Evolutionary conservation across 805 yeast species (phyloP), one percentile per base, ranked within the genome.

Genomic region (Cyberlindnera sargentensis): DNA sequence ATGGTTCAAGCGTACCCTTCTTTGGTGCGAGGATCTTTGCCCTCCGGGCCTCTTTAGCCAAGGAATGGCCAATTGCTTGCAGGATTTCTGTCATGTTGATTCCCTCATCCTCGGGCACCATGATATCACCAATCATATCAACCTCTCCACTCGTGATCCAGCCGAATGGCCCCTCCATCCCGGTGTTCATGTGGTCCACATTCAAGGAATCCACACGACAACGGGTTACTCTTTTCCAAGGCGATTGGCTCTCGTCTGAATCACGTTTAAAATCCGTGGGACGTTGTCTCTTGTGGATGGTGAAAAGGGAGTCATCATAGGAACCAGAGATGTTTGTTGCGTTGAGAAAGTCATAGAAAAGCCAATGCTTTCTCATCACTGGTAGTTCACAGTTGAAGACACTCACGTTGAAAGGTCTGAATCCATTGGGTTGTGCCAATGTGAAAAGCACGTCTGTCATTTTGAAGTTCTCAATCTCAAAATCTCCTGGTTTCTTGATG

Each of bases 101-200:
- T 35, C 73, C 78, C 31, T 76, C 75, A 41, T 77, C 80, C 38
- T 77, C 76, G 0, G 95, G 95, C 3, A 89, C 80, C 73, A 82
- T 77, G 15, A 91, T 78, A 58, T 93, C 97, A 6, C 96, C 97
- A 49, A 87, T 67, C 81, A 93, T 82, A 62, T 93, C 97, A 24
- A 91, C 98, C 41, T 80, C 80, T 10, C 99, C 99, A 48, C 77
- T 74, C 5, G 87, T 80, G 44, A 93, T 91, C 99, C 99, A 93
- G 6, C 98, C 97, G 63, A 93, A 88, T 9, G 98, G 96, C 0
- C 99, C 99, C 43, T 81, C 80, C 45, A 86, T 74, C 0, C 97
- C 98, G 1, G 86, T 77, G 58, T 93, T 93, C 45, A 93, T 65
- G 63, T 93, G 98, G 52, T 91, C 95, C 33, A 93, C 75, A 57